Percentiles rank a stretch among this genome's conserved stretches.
phyloP scores from a whole-genome alignment of 331 rosid genomes.

The Malus hybrid region DNA sequence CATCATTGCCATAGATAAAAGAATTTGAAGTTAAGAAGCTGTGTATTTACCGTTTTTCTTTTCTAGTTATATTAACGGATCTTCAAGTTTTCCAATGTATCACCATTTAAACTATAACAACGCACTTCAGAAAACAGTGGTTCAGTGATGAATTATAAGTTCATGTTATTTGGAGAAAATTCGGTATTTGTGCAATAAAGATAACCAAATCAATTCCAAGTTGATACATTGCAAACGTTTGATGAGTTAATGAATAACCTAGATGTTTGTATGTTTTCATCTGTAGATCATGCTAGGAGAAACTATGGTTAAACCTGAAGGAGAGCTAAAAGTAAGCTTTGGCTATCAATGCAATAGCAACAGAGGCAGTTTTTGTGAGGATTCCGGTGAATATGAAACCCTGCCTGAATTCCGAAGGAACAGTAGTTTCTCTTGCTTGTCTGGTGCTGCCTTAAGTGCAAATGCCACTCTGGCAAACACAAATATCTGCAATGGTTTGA shows the following conservation, averaged over 20 bases:
- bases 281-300: conserved; percentile 23
- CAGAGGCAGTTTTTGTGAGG: conserved; percentile 31
- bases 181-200: not conserved
- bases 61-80: not conserved
- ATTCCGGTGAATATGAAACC: conserved; percentile 24
- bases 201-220: not conserved
- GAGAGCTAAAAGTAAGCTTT: conserved; percentile 85
- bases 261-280: conserved; percentile 1
- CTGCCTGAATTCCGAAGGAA: conserved; percentile 53
- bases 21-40: not conserved
- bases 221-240: not conserved
- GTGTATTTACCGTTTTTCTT: too few species aligned
- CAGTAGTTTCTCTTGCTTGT: conserved; percentile 94
- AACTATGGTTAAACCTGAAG: conserved; percentile 53
- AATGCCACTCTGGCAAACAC: conserved; percentile 94
- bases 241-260: not conserved
- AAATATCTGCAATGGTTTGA: conserved; percentile 83
- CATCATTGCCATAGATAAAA: not conserved
- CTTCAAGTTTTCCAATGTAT: not conserved
- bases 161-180: not conserved
- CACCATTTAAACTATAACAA: not conserved
- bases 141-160: not conserved
- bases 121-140: not conserved
- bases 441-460: conserved; percentile 97
- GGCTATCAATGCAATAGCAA: conserved; percentile 76